Percentiles rank a stretch among this genome's conserved stretches.
phyloP scores from a whole-genome alignment of 257 asterid genomes.

The Plantago elongata region DNA sequence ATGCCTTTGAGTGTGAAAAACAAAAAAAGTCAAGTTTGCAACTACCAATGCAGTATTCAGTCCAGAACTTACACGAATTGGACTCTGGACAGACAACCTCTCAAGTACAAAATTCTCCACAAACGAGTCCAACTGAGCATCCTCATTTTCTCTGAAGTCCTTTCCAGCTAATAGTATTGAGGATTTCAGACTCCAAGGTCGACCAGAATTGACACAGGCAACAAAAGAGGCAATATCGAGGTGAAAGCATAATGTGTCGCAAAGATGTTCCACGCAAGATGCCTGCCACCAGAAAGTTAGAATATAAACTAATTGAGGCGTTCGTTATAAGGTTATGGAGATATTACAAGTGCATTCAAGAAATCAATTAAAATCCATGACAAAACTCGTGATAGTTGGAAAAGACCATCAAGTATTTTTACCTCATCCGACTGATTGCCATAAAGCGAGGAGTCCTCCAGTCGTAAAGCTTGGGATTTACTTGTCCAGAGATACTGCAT shows the following conservation, averaged over 20 bases:
- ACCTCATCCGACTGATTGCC: constrained; percentile 71
- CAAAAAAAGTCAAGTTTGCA: constrained; percentile 20
- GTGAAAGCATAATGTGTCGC: constrained; percentile 85
- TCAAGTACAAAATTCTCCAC: constrained; percentile 96
- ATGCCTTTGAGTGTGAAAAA: constrained; percentile 11
- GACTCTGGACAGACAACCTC: constrained; percentile 89
- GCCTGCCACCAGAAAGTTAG: constrained; percentile 51
- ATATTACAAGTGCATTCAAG: constrained; percentile 13
- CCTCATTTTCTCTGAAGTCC: constrained; percentile 40
- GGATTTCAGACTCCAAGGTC: constrained; percentile 80
- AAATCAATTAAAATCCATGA: neutral
- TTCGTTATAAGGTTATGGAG: constrained; percentile 6
- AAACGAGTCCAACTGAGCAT: constrained; percentile 71
- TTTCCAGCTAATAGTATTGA: constrained; percentile 73
- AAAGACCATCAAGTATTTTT: constrained; percentile 18
- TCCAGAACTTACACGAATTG: constrained; percentile 67
- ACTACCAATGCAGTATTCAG: constrained; percentile 10
- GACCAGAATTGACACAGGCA: constrained; percentile 87
- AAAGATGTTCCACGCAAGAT: constrained; percentile 79
- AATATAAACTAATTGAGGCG: constrained; percentile 17
- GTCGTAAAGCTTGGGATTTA: constrained; percentile 81
- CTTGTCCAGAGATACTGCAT: constrained; percentile 92
- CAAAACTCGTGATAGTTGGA: neutral
- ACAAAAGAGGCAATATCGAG: constrained; percentile 96
- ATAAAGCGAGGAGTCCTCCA: constrained; percentile 69